Base-by-base conservation (phyloP, 1,284 basidiomycete species). In the Cryptococcus deneoformans region DNA sequence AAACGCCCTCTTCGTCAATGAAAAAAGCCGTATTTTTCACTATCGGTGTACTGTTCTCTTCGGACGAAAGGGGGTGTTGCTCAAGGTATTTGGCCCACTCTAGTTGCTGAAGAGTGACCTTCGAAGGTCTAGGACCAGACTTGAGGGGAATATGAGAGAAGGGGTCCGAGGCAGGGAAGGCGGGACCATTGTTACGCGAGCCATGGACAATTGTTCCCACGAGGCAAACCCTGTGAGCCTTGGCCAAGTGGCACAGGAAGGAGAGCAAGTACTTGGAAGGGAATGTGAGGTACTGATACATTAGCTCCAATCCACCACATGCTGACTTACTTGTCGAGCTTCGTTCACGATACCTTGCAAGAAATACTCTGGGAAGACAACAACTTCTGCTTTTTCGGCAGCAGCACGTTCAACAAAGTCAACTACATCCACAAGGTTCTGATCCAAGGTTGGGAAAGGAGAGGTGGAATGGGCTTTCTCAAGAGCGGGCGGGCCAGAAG, bases 291-390 rank as follows among this genome's bases (percentile, higher is more conserved):
- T 75, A 75, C 77, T 78, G 58, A 6, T n/a, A n/a, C 16, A 14
- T 48, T 8, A 51, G 50, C 50, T 59, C 10, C 60, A 51, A 50
- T 35, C 10, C 3, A 46, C 24, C 20, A n/a, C 37, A 34, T 20
- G 10, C 4, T 2, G 6, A 64, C 75, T 63, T 60, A 76, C 76
- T 54, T 73, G 68, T 24, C 75, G 53, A 0, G 59, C 56, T 12
- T 72, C 66, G 40, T 72, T 64, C 7, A 72, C 58, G 35, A 78
- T 70, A 5, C 76, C 76, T 46, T 77, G 76, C n/a, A 77, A 59
- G 56, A 71, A 77, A 61, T 78, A 79, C 54, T 78, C 77, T 7
- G 76, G 76, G 46, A 79, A 76, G 11, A 75, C 69, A 34, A 77
- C 70, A 12, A 78, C 64, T 39, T 76, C 75, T 1, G 71, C 72